These are phyloP conservation scores for Galerina sulciceps DNA, from an alignment of 768 basidiomycete species.

Conservation along the genomic window DNA sequence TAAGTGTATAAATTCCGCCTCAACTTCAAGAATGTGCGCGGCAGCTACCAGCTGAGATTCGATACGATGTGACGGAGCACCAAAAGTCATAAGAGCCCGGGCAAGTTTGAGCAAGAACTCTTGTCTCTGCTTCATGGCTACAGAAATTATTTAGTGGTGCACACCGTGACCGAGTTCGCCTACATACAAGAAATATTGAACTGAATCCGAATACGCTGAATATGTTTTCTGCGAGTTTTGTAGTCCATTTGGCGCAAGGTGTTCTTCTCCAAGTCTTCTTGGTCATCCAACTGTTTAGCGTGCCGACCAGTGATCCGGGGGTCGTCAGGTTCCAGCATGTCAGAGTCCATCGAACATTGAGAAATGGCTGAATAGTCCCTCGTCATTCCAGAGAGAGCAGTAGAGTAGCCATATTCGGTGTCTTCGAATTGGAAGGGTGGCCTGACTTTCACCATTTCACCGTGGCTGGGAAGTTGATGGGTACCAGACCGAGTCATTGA, in stretches of 20 bases:
- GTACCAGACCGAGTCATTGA: constrained; percentile 37
- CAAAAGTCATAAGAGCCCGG: constrained; percentile 87
- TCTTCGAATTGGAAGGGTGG: constrained; percentile 2
- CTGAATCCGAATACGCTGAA: constrained; percentile 68
- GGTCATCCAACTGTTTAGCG: constrained; percentile 55
- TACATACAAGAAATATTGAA: constrained; percentile 73
- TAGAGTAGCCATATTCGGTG: constrained; percentile 11
- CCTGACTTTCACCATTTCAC: not conserved
- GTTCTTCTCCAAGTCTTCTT: constrained; percentile 65
- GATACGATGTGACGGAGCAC: constrained; percentile 92
- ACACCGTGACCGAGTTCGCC: not conserved
- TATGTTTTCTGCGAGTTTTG: constrained; percentile 65
- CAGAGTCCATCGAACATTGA: constrained; percentile 43
- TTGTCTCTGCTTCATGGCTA: constrained; percentile 81
- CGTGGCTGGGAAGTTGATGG: constrained; percentile 19
- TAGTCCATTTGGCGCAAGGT: constrained; percentile 69
- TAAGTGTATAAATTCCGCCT: constrained; percentile 89
- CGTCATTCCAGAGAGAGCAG: constrained; percentile 24
- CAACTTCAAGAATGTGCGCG: constrained; percentile 86
- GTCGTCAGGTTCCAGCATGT: constrained; percentile 72
- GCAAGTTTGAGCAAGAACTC: constrained; percentile 87
- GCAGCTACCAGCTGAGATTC: constrained; percentile 91
- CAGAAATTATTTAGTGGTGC: not conserved
- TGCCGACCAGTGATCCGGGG: constrained; percentile 66
- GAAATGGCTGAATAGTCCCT: constrained; percentile 52